Evolutionary conservation across 2,329 filamentous ascomycete species (phyloP), one percentile per base, ranked within the genome.

Genomic region (Paecilomyces niveus): DNA sequence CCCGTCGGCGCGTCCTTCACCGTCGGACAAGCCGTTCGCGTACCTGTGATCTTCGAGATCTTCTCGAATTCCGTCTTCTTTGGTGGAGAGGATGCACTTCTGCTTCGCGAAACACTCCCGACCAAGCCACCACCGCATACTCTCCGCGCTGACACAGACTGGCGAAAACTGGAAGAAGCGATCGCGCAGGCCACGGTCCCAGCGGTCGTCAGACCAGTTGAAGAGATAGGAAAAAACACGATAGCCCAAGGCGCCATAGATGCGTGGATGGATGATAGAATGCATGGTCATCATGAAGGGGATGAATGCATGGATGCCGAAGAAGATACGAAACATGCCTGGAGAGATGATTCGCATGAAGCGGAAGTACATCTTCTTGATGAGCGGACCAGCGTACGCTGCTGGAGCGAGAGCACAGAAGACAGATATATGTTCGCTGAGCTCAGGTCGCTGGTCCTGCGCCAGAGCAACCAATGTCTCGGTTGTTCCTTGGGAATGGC

Each of bases 111-210:
- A 97, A 65, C 92, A 92, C 66, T 94, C 90, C 3, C 87, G 80
- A 0, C 92, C 93, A 0, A 97, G 81, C 93, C 93, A 97, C 93
- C 93, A 97, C 5, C 90, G 82, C 90, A 97, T 96, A 59, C 86
- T 88, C 75, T 97, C 92, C 0, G 90, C 84, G 65, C 87, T 91
- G 55, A 97, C 90, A 67, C 95, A 96, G 0, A 96, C 90, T 1
- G 93, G 93, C 0, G 91, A 86, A 64, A 96, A 97, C 67, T 94
- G 90, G 72, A 97, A 97, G 83, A 95, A 88, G 50, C 93, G 86
- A 69, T 90, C 78, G 59, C 89, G 81, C 13, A 96, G 76, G 6
- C 82, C 90, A 8, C 86, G 84, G 62, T 97, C 93, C 93, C 93
- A 97, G 7, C 90, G 83, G 9, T 73, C 77, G 69, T 97, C 92